These are phyloP conservation scores for Termitomyces sp. DNA, from an alignment of 768 basidiomycete species.

Conservation along the genomic window DNA sequence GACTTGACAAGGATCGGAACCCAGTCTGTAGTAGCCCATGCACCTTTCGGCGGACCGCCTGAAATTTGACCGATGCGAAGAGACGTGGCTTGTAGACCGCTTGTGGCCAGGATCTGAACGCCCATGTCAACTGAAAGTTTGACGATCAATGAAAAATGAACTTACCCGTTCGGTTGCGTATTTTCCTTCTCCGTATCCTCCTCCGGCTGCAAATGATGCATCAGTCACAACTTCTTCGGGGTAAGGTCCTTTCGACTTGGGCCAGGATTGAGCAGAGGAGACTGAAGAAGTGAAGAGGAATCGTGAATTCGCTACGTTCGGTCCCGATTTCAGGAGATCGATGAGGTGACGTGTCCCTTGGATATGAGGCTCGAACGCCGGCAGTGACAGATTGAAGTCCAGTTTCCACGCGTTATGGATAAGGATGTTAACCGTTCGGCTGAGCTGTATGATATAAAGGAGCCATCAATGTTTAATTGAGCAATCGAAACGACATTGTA, in stretches of 20 bases:
- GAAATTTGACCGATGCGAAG: no score
- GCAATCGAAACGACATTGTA: neutral
- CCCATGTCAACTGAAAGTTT: no score
- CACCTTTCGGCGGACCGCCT: no score
- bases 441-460: constrained; percentile 15
- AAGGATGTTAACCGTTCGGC: constrained; percentile 23
- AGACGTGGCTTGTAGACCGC: no score
- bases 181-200: no score
- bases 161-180: no score
- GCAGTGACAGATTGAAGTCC: constrained; percentile 37
- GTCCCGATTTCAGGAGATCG: constrained; percentile 24
- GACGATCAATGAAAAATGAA: no score
- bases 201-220: constrained; percentile 7
- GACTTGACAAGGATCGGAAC: no score
- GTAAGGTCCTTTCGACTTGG: constrained; percentile 22
- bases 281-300: constrained; percentile 35
- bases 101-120: no score
- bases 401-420: constrained; percentile 38
- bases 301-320: constrained; percentile 11
- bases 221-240: constrained; percentile 29
- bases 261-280: constrained; percentile 20
- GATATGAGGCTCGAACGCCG: constrained; percentile 35
- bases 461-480: neutral
- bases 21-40: no score
- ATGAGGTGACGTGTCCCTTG: constrained; percentile 29